Percentiles rank a stretch among this genome's conserved stretches.
phyloP scores from a whole-genome alignment of 73 alveolate species.

The Paramecium primaurelia region DNA sequence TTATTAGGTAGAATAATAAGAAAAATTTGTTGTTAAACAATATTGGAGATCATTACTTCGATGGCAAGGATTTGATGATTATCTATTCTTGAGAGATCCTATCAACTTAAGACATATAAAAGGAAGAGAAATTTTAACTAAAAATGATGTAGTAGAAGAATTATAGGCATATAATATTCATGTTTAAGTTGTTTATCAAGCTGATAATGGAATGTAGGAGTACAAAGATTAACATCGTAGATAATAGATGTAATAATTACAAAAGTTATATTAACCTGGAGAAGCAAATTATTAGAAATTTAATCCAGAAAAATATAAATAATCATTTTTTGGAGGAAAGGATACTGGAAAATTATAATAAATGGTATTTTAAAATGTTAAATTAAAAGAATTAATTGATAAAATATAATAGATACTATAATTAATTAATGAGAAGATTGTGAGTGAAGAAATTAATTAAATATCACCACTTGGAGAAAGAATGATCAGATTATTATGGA shows the following conservation, averaged over 20 bases:
- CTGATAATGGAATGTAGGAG: background rate
- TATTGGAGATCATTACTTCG: background rate
- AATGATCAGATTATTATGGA: constrained; percentile 15
- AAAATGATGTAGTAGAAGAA: background rate
- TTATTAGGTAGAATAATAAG: background rate
- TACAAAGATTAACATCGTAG: background rate
- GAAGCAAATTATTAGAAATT: constrained; percentile 4
- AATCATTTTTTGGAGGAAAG: background rate
- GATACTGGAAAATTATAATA: background rate
- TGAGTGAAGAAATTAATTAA: background rate
- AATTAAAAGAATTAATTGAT: background rate
- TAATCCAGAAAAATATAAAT: background rate
- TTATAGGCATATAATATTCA: background rate
- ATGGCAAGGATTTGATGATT: constrained; percentile 48
- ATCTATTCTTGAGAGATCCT: background rate
- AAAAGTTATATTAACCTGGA: constrained; percentile 13
- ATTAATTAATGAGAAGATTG: background rate
- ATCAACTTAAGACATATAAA: background rate
- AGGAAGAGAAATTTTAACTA: background rate
- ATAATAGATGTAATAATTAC: background rate
- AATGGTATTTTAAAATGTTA: background rate
- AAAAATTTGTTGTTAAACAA: background rate
- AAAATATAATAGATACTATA: background rate
- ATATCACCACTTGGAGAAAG: constrained; percentile 28
- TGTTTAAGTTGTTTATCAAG: background rate